A percentile compares a stretch with the other conserved stretches of the same genome.
Conservation (phyloP, 352 stramenopile species). For the Pythium vanterpoolii region DNA sequence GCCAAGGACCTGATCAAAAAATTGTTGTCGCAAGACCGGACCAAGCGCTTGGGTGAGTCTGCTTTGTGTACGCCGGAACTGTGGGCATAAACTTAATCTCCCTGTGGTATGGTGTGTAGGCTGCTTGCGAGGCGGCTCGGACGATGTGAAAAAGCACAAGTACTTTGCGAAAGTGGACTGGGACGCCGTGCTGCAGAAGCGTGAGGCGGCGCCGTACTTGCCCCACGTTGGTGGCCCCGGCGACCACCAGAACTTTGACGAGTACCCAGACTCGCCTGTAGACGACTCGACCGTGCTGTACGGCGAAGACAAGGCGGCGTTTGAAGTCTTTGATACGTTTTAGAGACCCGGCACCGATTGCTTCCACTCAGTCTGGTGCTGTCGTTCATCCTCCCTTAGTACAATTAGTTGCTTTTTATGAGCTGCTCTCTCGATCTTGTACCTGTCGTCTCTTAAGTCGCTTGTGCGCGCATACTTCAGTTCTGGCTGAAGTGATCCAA, state of each 20-base stretch:
- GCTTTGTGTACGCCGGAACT: not conserved
- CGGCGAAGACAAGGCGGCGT: conserved; percentile 78
- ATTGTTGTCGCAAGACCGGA: conserved; percentile 85
- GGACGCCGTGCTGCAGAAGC: conserved; percentile 70
- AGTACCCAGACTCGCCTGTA: conserved; percentile 90
- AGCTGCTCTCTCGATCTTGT: no score
- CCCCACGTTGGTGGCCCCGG: conserved; percentile 77
- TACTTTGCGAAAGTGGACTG: conserved; percentile 89
- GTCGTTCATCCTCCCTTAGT: not conserved
- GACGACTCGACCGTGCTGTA: conserved; percentile 83
- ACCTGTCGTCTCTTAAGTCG: no score
- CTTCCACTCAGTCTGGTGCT: not conserved
- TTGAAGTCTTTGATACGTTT: conserved; percentile 87
- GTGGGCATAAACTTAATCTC: not conserved
- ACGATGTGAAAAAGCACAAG: conserved; percentile 92
- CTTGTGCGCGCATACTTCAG: no score
- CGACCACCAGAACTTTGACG: conserved; percentile 93
- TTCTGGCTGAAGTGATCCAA: not conserved
- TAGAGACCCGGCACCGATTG: conserved; percentile 25
- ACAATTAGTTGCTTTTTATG: no score
- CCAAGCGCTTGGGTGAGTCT: conserved; percentile 81
- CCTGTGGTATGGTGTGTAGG: conserved; percentile 32
- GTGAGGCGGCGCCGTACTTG: conserved; percentile 79
- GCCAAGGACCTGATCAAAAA: conserved; percentile 92
- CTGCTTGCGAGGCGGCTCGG: conserved; percentile 87